A percentile compares a stretch with the other conserved stretches of the same genome.
These are phyloP conservation scores for Eutrema heterophyllum DNA, from an alignment of 345 rosid genomes.

Conservation along the genomic window DNA sequence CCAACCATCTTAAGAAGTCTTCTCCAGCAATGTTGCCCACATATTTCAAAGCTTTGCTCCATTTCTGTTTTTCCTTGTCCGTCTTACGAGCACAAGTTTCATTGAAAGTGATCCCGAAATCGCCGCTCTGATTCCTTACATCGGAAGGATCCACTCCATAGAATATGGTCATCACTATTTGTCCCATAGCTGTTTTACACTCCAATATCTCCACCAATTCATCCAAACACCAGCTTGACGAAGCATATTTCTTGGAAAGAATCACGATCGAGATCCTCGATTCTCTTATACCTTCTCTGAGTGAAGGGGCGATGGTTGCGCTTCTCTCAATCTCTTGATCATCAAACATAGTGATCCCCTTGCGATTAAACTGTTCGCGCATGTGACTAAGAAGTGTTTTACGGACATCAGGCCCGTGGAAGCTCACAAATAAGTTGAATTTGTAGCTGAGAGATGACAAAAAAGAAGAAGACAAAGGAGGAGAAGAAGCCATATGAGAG, in stretches of 20 bases:
- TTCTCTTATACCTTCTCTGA: not conserved
- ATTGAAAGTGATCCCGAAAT: not conserved
- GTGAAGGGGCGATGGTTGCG: not conserved
- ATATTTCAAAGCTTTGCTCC: not conserved
- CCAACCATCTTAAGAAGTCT: not conserved
- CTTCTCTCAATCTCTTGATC: slow-evolving; percentile 9
- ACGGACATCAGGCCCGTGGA: not conserved
- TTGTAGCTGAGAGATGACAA: not conserved
- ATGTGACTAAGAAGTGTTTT: not conserved
- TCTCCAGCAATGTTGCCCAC: not conserved
- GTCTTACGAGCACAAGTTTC: not conserved
- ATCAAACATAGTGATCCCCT: not conserved
- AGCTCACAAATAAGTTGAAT: not conserved
- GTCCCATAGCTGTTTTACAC: not conserved
- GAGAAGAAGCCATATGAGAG: not conserved
- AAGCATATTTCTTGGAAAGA: slow-evolving; percentile 9
- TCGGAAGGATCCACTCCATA: not conserved
- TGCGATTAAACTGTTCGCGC: not conserved
- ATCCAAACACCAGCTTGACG: slow-evolving; percentile 21
- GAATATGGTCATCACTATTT: not conserved
- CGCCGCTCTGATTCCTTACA: not conserved
- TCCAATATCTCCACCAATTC: not conserved
- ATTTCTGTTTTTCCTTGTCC: not conserved
- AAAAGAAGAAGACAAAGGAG: too few species aligned
- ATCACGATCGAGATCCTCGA: not conserved